Evolutionary conservation across 2,329 filamentous ascomycete species (phyloP).

Genomic region (Dactylellina drechsleri): DNA sequence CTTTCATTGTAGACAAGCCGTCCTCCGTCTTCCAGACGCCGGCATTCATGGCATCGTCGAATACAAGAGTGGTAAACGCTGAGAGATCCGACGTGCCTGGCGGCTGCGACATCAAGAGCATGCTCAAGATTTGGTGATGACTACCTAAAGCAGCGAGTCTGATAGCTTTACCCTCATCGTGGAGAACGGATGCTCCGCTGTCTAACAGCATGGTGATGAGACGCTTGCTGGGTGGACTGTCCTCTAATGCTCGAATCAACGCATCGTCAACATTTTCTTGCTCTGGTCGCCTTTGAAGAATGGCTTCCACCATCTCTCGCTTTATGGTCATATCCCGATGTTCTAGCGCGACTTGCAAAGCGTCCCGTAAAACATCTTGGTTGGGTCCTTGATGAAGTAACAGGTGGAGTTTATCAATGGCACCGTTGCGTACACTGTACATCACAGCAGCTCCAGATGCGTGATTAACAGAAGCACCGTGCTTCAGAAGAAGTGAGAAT

Average conservation of each 20-base stretch:
- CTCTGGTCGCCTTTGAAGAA: constrained; percentile 35
- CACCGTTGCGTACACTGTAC: constrained; percentile 20
- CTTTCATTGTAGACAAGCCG: constrained; percentile 40
- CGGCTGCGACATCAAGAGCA: constrained; percentile 17
- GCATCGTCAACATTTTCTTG: constrained; percentile 38
- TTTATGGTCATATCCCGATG: constrained; percentile 17
- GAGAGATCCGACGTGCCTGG: constrained; percentile 6
- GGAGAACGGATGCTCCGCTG: constrained; percentile 26
- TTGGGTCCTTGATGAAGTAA: constrained; percentile 30
- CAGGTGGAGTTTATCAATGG: constrained; percentile 27
- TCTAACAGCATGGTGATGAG: constrained; percentile 43
- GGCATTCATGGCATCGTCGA: constrained; percentile 46
- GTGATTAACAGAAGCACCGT: constrained; percentile 46
- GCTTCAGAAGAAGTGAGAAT: constrained; percentile 31
- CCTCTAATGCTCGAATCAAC: constrained; percentile 36
- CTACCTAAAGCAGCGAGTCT: constrained; percentile 35
- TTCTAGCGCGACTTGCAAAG: constrained; percentile 42
- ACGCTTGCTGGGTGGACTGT: constrained; percentile 31
- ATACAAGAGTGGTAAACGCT: constrained; percentile 27
- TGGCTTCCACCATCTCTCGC: constrained; percentile 30
- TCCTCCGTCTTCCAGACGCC: constrained; percentile 49
- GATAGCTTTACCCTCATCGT: constrained; percentile 41
- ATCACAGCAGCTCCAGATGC: constrained; percentile 42
- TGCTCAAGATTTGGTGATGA: constrained; percentile 25
- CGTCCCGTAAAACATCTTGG: constrained; percentile 23